These are phyloP conservation scores for Phyllachora maydis DNA, from an alignment of 2,329 filamentous ascomycete genomes.

Conservation along the genomic window DNA sequence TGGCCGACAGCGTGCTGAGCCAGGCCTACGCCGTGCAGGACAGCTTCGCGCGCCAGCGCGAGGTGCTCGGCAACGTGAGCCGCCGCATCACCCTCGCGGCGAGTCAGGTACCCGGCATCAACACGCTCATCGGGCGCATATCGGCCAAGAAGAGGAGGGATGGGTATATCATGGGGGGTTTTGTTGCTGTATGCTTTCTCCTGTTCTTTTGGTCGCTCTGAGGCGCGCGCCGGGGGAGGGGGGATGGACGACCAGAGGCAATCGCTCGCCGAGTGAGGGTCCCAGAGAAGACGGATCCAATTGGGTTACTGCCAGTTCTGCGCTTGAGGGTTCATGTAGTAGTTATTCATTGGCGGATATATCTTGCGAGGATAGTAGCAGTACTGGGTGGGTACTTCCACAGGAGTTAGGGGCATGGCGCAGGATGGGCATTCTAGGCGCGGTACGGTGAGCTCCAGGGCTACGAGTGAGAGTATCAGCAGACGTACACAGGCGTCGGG, in stretches of 20 bases:
- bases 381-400: too few species aligned
- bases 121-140: slow-evolving; percentile 78
- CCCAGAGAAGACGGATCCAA: background rate
- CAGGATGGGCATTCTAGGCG: too few species aligned
- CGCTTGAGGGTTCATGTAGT: too few species aligned
- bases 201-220: slow-evolving; percentile 63
- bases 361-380: too few species aligned
- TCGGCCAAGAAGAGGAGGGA: slow-evolving; percentile 88
- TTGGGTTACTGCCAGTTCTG: too few species aligned
- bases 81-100: slow-evolving; percentile 76
- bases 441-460: too few species aligned
- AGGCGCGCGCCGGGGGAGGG: slow-evolving; percentile 1
- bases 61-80: slow-evolving; percentile 77
- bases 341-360: too few species aligned
- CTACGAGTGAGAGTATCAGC: too few species aligned
- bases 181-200: slow-evolving; percentile 84
- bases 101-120: slow-evolving; percentile 81
- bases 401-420: too few species aligned
- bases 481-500: too few species aligned
- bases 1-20: slow-evolving; percentile 76
- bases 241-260: background rate
- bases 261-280: background rate
- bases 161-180: slow-evolving; percentile 76
- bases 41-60: slow-evolving; percentile 68
- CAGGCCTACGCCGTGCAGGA: slow-evolving; percentile 96